Evolutionary conservation across 1,139 yeast species (phyloP), one percentile per base, ranked within the genome.

Genomic region (Blastobotrys buckinghamii): DNA sequence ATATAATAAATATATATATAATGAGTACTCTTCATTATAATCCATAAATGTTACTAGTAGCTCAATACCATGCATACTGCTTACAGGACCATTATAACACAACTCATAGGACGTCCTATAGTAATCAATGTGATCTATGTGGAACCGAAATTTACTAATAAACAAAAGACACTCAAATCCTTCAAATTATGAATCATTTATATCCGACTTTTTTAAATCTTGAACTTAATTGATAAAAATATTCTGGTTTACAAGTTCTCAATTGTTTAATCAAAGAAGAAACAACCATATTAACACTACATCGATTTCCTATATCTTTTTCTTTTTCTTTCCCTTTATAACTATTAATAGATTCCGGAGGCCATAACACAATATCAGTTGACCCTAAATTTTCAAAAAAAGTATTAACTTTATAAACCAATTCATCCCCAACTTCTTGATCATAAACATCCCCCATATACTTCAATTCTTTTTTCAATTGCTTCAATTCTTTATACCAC

Each of bases 361-460:
- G 7, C 24, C 24, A 22, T 22, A 40, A 16, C 4, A 7, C 15
- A 33, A 42, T 20, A 20, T 32, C 39, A 22, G 4, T 22, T 15
- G 45, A 42, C n/a, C 40, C 45, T 24, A 42, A 8, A 5, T 34
- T 22, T 12, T 8, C 29, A 22, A 42, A 42, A 19, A 42, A 26
- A 3, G 5, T 2, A 24, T 42, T 42, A 39, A 42, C 26, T 12
- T 24, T 15, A n/a, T 17, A 12, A 15, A 42, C 34, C 29, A 40
- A 15, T 7, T 40, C 44, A 6, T 12, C 12, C 3, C 20, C 13
- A 19, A 39, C 26, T 13, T 36, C 6, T 6, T 19, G 3, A 19
- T 36, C 39, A 8, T 19, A 26, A 6, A 36, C 39, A 3, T 19
- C 3, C 27, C 39, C 39, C 39, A 39, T 39, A 29, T n/a, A 7